Evolutionary conservation across 352 stramenopile species (phyloP).

Genomic region (Peronospora destructor): DNA sequence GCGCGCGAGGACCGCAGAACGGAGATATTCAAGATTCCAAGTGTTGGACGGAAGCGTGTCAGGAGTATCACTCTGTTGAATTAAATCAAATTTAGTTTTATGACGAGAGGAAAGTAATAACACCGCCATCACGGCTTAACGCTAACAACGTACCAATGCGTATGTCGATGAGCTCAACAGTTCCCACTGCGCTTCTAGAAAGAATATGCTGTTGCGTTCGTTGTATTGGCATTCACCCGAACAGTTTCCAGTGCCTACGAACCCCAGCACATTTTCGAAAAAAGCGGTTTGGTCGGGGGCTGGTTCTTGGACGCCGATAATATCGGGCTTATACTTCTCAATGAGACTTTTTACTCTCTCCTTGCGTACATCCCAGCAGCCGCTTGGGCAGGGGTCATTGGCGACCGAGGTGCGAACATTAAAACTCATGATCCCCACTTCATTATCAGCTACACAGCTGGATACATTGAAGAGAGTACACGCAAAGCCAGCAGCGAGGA

Average conservation of each 20-base stretch:
- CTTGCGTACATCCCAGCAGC: constrained; percentile 62
- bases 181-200: constrained; percentile 51
- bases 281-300: constrained; percentile 49
- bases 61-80: constrained; percentile 52
- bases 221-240: constrained; percentile 49
- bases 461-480: not conserved
- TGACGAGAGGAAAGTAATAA: not conserved
- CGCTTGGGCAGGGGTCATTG: constrained; percentile 48
- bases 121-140: not conserved
- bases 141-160: constrained; percentile 38
- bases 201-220: constrained; percentile 50
- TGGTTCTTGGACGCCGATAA: constrained; percentile 61
- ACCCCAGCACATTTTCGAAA: constrained; percentile 39
- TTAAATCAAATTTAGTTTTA: not conserved
- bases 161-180: constrained; percentile 41
- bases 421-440: constrained; percentile 63
- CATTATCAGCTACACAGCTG: not conserved
- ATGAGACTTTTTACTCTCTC: constrained; percentile 34
- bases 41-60: constrained; percentile 49
- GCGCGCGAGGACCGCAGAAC: constrained; percentile 45
- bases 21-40: constrained; percentile 59
- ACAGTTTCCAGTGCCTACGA: constrained; percentile 47
- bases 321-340: constrained; percentile 40
- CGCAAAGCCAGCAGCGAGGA: constrained; percentile 1
- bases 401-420: constrained; percentile 63